Conservation (phyloP, 2,329 filamentous ascomycete genomes). For the Bipolaris zeicola region DNA sequence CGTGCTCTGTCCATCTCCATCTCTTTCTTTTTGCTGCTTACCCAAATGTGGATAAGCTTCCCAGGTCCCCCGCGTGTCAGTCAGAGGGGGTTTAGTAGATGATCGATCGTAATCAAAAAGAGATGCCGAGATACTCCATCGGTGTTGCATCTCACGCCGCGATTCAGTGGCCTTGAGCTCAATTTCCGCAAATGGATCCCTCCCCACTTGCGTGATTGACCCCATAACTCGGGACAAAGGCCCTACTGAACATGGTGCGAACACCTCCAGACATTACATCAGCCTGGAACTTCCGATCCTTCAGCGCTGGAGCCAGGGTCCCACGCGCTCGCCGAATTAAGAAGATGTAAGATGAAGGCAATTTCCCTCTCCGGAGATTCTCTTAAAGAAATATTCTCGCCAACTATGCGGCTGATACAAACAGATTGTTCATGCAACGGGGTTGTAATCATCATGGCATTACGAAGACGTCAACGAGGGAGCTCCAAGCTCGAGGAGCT, state of each 20-base stretch:
- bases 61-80: too few species aligned
- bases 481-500: conserved; percentile 32
- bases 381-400: conserved; percentile 19
- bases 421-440: conserved; percentile 34
- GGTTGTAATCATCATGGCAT: conserved; percentile 28
- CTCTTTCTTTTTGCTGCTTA: not conserved
- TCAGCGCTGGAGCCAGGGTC: conserved; percentile 30
- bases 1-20: conserved; percentile 2
- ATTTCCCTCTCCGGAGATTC: conserved; percentile 24
- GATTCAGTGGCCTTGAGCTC: conserved; percentile 10
- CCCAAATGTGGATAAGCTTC: conserved; percentile 7
- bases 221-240: conserved; percentile 17
- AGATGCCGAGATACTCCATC: conserved; percentile 7
- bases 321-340: conserved; percentile 36
- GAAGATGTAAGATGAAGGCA: conserved; percentile 27
- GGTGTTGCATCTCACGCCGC: conserved; percentile 8
- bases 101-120: conserved; percentile 13
- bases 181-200: conserved; percentile 17
- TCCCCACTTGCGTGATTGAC: conserved; percentile 13
- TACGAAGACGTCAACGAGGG: conserved; percentile 33
- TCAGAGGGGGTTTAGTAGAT: not conserved
- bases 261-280: conserved; percentile 30
- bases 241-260: conserved; percentile 30
- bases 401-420: conserved; percentile 12
- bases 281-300: conserved; percentile 29